Percentiles rank a stretch among this genome's conserved stretches.
Conservation (phyloP, 2,329 filamentous ascomycete genomes). For the Colletotrichum sp. region DNA sequence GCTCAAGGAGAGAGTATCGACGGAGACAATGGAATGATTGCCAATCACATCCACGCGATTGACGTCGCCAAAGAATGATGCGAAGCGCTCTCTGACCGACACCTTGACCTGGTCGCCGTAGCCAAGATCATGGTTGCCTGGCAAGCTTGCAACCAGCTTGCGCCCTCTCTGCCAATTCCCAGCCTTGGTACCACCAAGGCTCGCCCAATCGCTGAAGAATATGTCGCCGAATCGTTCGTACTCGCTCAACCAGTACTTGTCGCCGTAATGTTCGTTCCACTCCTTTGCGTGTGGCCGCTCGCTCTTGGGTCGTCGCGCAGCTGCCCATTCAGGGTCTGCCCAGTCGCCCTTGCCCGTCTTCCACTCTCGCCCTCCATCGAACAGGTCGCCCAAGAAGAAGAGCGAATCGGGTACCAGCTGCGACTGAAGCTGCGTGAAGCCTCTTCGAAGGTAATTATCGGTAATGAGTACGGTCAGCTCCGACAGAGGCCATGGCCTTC, state of each 20-base stretch:
- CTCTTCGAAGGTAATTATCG: conserved; percentile 87
- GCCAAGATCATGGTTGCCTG: conserved; percentile 94
- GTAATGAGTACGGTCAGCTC: conserved; percentile 67
- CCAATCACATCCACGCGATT: conserved; percentile 91
- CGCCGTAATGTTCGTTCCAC: conserved; percentile 78
- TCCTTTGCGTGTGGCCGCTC: conserved; percentile 64
- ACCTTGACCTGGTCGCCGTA: conserved; percentile 86
- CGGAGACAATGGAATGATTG: conserved; percentile 93
- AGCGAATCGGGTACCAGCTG: conserved; percentile 83
- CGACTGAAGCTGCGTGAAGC: conserved; percentile 79
- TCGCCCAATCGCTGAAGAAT: conserved; percentile 75
- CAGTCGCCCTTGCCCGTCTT: conserved; percentile 69
- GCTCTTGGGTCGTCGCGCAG: conserved; percentile 51
- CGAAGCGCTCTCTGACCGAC: conserved; percentile 81
- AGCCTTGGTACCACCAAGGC: conserved; percentile 58
- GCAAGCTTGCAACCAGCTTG: conserved; percentile 83
- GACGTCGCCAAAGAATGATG: conserved; percentile 87
- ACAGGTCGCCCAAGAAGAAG: conserved; percentile 91
- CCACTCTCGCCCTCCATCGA: conserved; percentile 97
- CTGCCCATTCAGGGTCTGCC: conserved; percentile 64
- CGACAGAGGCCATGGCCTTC: conserved; percentile 68
- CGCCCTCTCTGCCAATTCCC: conserved; percentile 68
- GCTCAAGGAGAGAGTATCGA: conserved; percentile 88
- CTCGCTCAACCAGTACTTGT: conserved; percentile 85
- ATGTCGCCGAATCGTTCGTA: conserved; percentile 86